Conservation (phyloP, 2,329 filamentous ascomycete genomes). For the Botrytis aclada region DNA sequence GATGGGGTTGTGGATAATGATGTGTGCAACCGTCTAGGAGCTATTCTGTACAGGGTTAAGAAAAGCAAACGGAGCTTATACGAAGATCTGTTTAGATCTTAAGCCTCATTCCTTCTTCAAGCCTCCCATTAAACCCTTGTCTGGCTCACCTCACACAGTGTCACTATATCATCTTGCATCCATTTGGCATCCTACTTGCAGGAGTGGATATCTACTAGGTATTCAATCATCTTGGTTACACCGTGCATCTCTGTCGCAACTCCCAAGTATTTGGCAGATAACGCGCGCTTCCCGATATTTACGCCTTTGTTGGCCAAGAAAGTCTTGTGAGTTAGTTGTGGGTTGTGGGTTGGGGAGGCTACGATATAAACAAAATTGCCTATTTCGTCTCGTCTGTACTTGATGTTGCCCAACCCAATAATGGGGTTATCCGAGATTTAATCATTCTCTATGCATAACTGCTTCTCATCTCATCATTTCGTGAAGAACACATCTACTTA, state of each 20-base stretch:
- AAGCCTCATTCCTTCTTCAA: background rate
- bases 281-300: slow-evolving; percentile 14
- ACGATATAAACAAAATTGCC: background rate
- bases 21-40: background rate
- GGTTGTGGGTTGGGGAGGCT: background rate
- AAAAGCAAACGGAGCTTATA: background rate
- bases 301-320: background rate
- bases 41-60: background rate
- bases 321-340: background rate
- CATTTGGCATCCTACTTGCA: background rate
- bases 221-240: background rate
- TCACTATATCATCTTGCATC: slow-evolving; percentile 2
- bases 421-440: background rate
- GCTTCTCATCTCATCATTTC: background rate
- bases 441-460: background rate
- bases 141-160: background rate
- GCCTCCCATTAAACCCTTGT: background rate
- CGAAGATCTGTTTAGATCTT: slow-evolving; percentile 1
- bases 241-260: background rate
- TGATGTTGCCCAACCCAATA: background rate
- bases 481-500: background rate
- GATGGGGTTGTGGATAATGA: background rate
- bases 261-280: slow-evolving; percentile 7
- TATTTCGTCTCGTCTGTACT: background rate
- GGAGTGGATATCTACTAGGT: background rate